Percentiles rank a stretch among this genome's conserved stretches.
Conservation (phyloP, 2,329 filamentous ascomycete species). For the Dactylonectria macrodidyma region DNA sequence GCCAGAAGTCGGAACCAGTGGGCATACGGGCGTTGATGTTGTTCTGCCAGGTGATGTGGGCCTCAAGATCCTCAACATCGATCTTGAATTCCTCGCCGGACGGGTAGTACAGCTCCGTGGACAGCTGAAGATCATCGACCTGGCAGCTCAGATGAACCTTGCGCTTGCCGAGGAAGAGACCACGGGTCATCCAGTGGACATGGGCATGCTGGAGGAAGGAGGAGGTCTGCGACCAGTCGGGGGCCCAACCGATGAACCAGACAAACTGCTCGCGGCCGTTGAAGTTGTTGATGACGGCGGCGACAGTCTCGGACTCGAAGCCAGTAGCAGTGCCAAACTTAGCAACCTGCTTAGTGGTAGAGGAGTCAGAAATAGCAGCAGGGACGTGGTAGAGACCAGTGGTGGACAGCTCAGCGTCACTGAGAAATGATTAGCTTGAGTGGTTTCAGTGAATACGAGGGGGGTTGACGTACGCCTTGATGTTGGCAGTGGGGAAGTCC, state of each 20-base stretch:
- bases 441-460: neutral
- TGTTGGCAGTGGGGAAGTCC: conserved; percentile 35
- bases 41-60: conserved; percentile 35
- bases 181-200: conserved; percentile 39
- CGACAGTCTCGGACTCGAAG: conserved; percentile 32
- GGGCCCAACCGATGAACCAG: conserved; percentile 40
- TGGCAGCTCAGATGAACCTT: conserved; percentile 35
- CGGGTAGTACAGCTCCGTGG: conserved; percentile 34
- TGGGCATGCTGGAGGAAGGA: conserved; percentile 37
- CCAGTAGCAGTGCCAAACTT: conserved; percentile 33
- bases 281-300: conserved; percentile 37
- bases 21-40: conserved; percentile 35
- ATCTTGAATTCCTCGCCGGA: conserved; percentile 36
- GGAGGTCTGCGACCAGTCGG: conserved; percentile 35
- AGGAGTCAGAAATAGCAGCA: conserved; percentile 29
- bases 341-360: conserved; percentile 32
- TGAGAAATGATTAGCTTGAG: neutral
- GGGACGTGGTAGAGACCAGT: conserved; percentile 37
- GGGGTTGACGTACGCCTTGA: conserved; percentile 28
- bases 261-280: conserved; percentile 38
- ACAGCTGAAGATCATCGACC: conserved; percentile 36
- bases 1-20: conserved; percentile 31
- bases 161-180: conserved; percentile 39
- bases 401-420: conserved; percentile 32
- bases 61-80: conserved; percentile 29